Base-by-base conservation (phyloP, 73 alveolate genomes). In the Paramecium pentaurelia region DNA sequence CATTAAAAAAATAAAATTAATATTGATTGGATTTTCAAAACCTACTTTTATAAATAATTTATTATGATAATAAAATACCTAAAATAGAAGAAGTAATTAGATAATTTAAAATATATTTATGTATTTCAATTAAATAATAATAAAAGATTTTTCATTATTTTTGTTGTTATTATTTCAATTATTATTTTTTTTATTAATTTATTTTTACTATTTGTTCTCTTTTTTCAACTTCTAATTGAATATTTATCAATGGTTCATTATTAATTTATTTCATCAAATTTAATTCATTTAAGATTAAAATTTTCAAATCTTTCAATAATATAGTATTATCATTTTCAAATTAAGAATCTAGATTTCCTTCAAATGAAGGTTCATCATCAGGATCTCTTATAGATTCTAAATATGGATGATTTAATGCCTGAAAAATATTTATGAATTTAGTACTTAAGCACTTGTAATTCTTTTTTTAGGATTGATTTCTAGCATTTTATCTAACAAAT, bases 391-490 rank as follows among this genome's bases (percentile, higher is more conserved):
- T 89, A 2, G 92, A 28, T 71, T 89, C 80, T 22, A 89, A 73
- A 40, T 89, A 89, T 0, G 92, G 92, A 47, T 89, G 94, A 38
- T 45, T 68, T 71, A 89, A 83, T 16, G 91, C 91, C 90, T 77
- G 8, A 28, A 11, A 14, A 6, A 10, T 12, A 77, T 0, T 34
- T 27, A 71, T 32, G 9, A 36, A 38, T 14, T 10, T 49, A 40
- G 1, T 32, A 77, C 90, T 71, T 71, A 47, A 14, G 28, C 85
- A 27, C 88, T 85, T 7, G 84, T 71, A 12, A 89, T 40, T 45
- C 94, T 77, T 32, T 89, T 89, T 34, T 83, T 71, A 25, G 94
- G 92, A 12, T 89, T 89, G 11, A 71, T 89, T 16, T 77, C 92
- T n/a, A 71, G 70, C 86, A 89, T 45, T 47, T 89, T 89, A 49